These are phyloP conservation scores for Eucalyptus curtisii DNA, from an alignment of 345 rosid species.

Conservation along the genomic window DNA sequence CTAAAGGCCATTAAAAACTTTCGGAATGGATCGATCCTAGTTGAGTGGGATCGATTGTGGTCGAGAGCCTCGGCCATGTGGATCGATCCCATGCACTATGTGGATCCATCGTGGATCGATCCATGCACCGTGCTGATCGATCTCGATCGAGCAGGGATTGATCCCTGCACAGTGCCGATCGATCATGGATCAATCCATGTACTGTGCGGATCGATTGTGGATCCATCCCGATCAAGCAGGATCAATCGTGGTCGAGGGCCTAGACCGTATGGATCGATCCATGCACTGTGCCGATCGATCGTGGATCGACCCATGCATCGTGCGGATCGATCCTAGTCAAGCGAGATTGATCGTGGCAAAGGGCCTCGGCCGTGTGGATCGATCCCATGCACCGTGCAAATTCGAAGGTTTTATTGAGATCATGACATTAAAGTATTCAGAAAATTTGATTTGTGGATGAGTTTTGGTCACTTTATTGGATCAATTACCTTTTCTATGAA, in stretches of 20 bases:
- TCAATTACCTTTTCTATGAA: background rate
- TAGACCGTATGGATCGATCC: accelerated
- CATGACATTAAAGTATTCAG: background rate
- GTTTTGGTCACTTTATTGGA: background rate
- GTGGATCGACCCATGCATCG: too few relatives aligned
- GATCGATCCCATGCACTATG: too few relatives aligned
- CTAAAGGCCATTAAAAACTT: too few relatives aligned
- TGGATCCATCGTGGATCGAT: accelerated
- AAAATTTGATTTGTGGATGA: background rate
- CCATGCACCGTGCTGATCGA: accelerated
- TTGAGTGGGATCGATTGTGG: accelerated
- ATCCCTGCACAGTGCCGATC: accelerated
- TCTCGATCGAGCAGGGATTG: accelerated
- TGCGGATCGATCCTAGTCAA: background rate
- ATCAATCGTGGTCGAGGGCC: accelerated
- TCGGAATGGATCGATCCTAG: accelerated
- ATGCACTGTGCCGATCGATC: accelerated
- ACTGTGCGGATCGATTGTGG: accelerated
- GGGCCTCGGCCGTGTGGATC: accelerated
- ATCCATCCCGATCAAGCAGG: accelerated
- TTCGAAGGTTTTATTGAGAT: background rate
- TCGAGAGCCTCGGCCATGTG: too few relatives aligned
- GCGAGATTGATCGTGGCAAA: accelerated
- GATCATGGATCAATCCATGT: too few relatives aligned
- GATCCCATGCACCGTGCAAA: accelerated